These are phyloP conservation scores for Fusarium multiceps DNA, from an alignment of 2,329 filamentous ascomycete genomes.

Conservation along the genomic window DNA sequence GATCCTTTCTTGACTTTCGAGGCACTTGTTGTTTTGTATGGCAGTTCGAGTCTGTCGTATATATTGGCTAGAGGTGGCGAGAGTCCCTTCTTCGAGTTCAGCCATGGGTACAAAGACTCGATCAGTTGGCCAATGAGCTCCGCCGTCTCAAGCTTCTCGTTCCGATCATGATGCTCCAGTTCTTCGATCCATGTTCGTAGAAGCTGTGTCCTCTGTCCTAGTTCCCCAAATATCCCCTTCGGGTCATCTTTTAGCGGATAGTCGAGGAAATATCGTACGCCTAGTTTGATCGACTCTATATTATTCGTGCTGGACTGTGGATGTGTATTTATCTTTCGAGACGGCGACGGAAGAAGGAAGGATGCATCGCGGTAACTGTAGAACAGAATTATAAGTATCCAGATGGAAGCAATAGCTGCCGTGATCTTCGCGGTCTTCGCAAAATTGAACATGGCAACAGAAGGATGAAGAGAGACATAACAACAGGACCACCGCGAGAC, in stretches of 20 bases:
- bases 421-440: constrained; percentile 23
- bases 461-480: not conserved
- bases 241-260: constrained; percentile 47
- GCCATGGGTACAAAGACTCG: constrained; percentile 44
- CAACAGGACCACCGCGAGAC: no score
- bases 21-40: constrained; percentile 1
- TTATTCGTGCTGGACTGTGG: not conserved
- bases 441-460: constrained; percentile 23
- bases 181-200: constrained; percentile 35
- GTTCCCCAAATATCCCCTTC: constrained; percentile 49
- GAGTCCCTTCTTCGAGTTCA: constrained; percentile 13
- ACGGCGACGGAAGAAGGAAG: not conserved
- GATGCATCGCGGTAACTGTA: constrained; percentile 17
- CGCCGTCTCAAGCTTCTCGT: constrained; percentile 3
- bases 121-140: constrained; percentile 2
- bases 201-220: constrained; percentile 46
- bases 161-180: not conserved
- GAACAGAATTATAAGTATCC: constrained; percentile 18
- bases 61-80: constrained; percentile 32
- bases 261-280: constrained; percentile 44
- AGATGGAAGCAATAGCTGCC: constrained; percentile 16
- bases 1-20: constrained; percentile 18
- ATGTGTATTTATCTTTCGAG: not conserved
- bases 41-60: constrained; percentile 21
- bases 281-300: constrained; percentile 16